A percentile compares a stretch with the other conserved stretches of the same genome.
These are phyloP conservation scores for Sarcocystis neurona DNA, from an alignment of 169 alveolate genomes.

Conservation along the genomic window DNA sequence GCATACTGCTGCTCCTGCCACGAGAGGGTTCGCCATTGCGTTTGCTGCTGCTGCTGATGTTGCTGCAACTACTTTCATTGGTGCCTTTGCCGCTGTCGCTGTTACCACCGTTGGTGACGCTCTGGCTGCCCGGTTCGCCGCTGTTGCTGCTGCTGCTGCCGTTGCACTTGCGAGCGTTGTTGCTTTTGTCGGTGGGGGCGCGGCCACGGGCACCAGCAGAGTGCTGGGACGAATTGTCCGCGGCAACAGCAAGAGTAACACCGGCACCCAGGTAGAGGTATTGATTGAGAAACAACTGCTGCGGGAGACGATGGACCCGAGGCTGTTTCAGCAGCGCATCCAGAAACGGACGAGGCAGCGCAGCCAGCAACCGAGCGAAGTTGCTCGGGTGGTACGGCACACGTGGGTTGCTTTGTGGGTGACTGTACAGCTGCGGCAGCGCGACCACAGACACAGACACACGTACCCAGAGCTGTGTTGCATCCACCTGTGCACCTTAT, in stretches of 20 bases:
- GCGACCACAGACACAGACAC: neutral
- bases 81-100: no score
- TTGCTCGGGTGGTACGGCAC: neutral
- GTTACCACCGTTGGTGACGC: no score
- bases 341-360: neutral
- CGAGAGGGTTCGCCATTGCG: neutral
- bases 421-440: neutral
- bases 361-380: neutral
- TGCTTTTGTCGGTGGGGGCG: no score
- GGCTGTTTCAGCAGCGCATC: neutral
- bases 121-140: neutral
- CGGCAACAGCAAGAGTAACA: neutral
- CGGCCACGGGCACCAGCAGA: no score
- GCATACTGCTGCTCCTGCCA: neutral
- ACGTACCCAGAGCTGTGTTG: no score
- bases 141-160: constrained; percentile 25
- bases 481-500: neutral
- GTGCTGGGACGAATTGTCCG: no score
- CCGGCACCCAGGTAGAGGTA: neutral
- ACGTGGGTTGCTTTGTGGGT: neutral
- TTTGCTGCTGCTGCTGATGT: neutral
- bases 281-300: neutral
- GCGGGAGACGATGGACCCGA: neutral
- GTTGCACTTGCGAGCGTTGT: no score
- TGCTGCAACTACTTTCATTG: no score